phyloP scores from a whole-genome alignment of 257 asterid species.

The Solanum bukasovii region DNA sequence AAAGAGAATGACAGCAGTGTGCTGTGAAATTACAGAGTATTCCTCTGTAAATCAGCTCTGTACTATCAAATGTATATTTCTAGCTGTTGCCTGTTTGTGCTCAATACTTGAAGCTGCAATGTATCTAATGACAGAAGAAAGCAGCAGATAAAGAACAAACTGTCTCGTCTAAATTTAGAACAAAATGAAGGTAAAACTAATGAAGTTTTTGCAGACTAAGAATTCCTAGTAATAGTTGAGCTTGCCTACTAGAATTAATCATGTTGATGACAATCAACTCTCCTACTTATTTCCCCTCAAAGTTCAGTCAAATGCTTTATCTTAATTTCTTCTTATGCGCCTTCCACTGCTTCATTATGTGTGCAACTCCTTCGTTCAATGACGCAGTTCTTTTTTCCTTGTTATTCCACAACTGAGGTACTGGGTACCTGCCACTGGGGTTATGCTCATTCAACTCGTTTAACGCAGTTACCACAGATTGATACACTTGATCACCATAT shows the following conservation, averaged over 20 bases:
- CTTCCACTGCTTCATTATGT: neutral
- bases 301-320: neutral
- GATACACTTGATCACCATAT: slow-evolving; percentile 7
- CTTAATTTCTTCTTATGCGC: neutral
- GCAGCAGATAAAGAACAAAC: neutral
- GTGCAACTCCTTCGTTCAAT: slow-evolving; percentile 8
- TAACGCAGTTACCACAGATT: slow-evolving; percentile 9
- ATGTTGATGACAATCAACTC: neutral
- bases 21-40: neutral
- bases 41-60: neutral
- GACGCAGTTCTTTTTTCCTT: slow-evolving; percentile 4
- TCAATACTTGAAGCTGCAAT: neutral
- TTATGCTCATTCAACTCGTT: slow-evolving; percentile 20
- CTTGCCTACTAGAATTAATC: neutral
- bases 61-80: neutral
- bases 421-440: slow-evolving; percentile 16
- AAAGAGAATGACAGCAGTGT: neutral
- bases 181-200: neutral
- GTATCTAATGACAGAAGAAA: neutral
- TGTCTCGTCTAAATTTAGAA: neutral
- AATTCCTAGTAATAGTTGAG: neutral
- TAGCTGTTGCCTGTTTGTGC: neutral
- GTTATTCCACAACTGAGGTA: slow-evolving; percentile 15
- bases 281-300: neutral
- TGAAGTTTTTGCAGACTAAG: neutral